Evolutionary conservation across 305 asterid species (phyloP), one percentile per base, ranked within the genome.

Genomic region (Fraxinus nigra): DNA sequence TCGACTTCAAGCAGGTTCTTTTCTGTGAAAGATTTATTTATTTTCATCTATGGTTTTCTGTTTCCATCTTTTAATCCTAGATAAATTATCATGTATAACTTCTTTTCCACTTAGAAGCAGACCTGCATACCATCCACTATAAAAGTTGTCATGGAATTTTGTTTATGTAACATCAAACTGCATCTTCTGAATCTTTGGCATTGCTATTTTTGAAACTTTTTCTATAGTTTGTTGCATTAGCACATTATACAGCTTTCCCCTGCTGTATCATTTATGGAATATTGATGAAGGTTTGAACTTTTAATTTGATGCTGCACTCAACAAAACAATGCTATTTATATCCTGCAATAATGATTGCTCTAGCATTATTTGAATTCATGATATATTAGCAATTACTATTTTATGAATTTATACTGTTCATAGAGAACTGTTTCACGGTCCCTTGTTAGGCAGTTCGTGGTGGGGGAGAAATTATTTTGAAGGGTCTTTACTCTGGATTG

Each of bases 401-500:
- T 63, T 78, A 18, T 32, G 33, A 7, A 61, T 28, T 16, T 59
- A 72, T 48, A 59, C 34, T 77, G 79, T 77, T 80, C 24, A 80
- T 73, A 34, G 51, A 59, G 80, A 61, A 46, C 59, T 46, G 51
- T 22, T 87, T 73, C 74, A 30, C 67, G 85, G 82, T 79, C 85
- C 78, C 73, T 35, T 79, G 83, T 81, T 82, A 80, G 89, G 90
- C 92, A 91, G 97, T 88, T 84, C 91, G 82, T 88, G 94, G 91
- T 69, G 95, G 94, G 63, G 93, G 89, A 82, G 81, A 90, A 84
- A 88, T 92, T 69, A 77, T 90, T 80, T 84, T 87, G 81, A 90
- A 87, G 87, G 93, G 94, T 40, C 94, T 92, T 70, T 92, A 92
- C 89, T 91, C 93, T 24, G 97, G 97, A 72, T 82, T 91, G 89